Evolutionary conservation across 768 basidiomycete species (phyloP).

Genomic region (Trametes coccinea): DNA sequence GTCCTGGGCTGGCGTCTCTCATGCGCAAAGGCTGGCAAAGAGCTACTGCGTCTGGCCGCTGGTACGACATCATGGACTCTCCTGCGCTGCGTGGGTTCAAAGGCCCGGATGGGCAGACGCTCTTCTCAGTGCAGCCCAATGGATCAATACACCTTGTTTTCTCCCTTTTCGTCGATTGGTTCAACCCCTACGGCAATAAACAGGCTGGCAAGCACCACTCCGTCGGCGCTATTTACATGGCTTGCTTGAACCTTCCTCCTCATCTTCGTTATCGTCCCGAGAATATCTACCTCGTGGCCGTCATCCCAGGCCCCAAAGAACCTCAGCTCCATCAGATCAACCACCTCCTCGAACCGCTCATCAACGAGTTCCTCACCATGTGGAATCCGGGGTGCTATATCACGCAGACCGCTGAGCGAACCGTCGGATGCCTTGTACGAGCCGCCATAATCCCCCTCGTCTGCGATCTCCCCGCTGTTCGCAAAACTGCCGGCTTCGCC

Average conservation of each 20-base stretch:
- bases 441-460: constrained; percentile 36
- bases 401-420: constrained; percentile 24
- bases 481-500: constrained; percentile 35
- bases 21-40: constrained; percentile 6
- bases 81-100: constrained; percentile 11
- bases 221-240: constrained; percentile 26
- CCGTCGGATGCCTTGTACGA: constrained; percentile 31
- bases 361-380: constrained; percentile 37
- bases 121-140: background rate
- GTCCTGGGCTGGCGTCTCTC: constrained; percentile 12
- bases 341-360: constrained; percentile 38
- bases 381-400: constrained; percentile 38
- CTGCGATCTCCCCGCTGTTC: constrained; percentile 39
- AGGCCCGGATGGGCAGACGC: constrained; percentile 9
- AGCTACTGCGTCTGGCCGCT: background rate
- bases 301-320: constrained; percentile 44
- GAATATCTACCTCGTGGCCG: constrained; percentile 43
- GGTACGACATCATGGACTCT: constrained; percentile 18
- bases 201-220: constrained; percentile 16
- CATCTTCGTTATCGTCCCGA: constrained; percentile 23
- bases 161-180: constrained; percentile 20
- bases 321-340: constrained; percentile 38
- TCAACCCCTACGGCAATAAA: constrained; percentile 21
- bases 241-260: constrained; percentile 30
- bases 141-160: constrained; percentile 15